Base-by-base conservation (phyloP, 768 basidiomycete species). In the Flagelloscypha sp. region DNA sequence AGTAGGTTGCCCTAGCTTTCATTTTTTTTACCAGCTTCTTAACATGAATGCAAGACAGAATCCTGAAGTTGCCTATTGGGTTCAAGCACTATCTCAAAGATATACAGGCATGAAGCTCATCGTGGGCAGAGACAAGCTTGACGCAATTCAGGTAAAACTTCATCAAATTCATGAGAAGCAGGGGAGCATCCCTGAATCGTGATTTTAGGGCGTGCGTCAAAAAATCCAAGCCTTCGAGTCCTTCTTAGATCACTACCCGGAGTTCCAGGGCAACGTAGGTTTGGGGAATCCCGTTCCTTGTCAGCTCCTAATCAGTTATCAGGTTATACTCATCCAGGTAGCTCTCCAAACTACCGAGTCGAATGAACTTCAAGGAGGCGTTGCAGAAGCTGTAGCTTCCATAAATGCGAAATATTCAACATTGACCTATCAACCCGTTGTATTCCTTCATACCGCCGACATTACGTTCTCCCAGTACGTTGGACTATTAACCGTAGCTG, bases 81-180 rank as follows among this genome's bases (percentile, higher is more conserved):
- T 87, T 3, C 67, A 74, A 24, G 68, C 78, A 2, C 63, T 93
- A n/a, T 72, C 68, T 27, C 83, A 87, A 56, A 76, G 87, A 0
- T 93, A 92, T 49, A 68, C 73, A 1, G 89, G 85, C 2, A 82
- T 86, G 75, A 86, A 85, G 60, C 67, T 90, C 48, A 72, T 92
- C 32, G 88, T 93, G 0, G 89, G 87, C 0, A 63, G 88, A 2
- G 88, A 92, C 55, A 92, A 93, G 57, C 68, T 93, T 19, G 88
- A 93, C 50, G 84, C 84, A 49, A 70, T 90, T 37, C 84, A 86
- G 61, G 1, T 24, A 16, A 7, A 13, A 33, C 30, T 8, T 27
- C 20, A 22, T 7, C 9, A 3, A 29, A 19, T 17, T 21, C 18
- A 24, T 7, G 24, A 20, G 3, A 19, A 15, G 11, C 11, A 18